A percentile compares a stretch with the other conserved stretches of the same genome.
Evolutionary conservation across 192 early-diverging fungal genomes (phyloP).

Genomic region (Mortierella hygrophila): DNA sequence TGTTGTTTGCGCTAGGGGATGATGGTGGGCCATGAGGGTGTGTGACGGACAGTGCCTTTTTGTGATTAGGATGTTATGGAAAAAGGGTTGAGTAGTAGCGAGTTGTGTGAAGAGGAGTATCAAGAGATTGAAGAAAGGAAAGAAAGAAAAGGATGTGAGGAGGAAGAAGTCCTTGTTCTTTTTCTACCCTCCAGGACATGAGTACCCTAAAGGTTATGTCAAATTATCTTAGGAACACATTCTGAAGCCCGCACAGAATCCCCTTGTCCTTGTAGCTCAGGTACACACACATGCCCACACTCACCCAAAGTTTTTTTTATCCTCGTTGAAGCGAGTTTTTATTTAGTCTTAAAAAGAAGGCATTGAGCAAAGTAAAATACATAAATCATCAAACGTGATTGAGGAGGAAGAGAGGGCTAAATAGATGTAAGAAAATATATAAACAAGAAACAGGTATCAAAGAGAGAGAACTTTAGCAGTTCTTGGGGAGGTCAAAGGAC

Average conservation of each 20-base stretch:
- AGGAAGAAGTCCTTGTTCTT: neutral
- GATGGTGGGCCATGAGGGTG: neutral
- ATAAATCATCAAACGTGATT: neutral
- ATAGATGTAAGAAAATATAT: neutral
- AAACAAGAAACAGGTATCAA: neutral
- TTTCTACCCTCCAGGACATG: neutral
- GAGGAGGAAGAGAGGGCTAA: neutral
- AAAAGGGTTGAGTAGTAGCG: neutral
- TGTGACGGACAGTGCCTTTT: neutral
- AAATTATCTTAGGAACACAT: neutral
- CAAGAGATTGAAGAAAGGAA: neutral
- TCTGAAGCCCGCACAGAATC: neutral
- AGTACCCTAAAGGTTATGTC: constrained; percentile 24
- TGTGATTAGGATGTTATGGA: neutral
- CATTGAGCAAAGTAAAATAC: neutral
- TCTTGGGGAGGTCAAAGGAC: constrained; percentile 62
- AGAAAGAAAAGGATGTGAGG: neutral
- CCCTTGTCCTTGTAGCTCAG: neutral
- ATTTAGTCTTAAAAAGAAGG: neutral
- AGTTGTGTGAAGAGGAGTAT: neutral
- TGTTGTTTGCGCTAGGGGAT: too few species aligned
- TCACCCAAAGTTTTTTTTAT: neutral
- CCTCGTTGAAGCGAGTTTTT: neutral
- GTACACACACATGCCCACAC: too few species aligned
- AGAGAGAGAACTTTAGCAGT: neutral